Conservation (phyloP, 2,329 filamentous ascomycete genomes). For the Nectriaceae sp. region DNA sequence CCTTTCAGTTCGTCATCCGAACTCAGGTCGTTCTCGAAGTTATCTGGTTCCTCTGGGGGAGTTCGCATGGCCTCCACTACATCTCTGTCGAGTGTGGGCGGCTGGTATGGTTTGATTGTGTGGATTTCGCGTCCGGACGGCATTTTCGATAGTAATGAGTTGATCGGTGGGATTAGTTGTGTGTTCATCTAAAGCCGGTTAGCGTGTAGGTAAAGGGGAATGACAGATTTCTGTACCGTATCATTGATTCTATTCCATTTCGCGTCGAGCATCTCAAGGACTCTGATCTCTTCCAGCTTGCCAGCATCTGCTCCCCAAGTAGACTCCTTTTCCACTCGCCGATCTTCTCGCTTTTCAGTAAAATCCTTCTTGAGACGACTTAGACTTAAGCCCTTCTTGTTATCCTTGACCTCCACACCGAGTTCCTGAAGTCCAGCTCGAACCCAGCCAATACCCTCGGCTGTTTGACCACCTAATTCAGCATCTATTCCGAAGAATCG, state of each 20-base stretch:
- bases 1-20: conserved; percentile 40
- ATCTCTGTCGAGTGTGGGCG: conserved; percentile 65
- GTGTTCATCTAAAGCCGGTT: conserved; percentile 66
- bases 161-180: conserved; percentile 71
- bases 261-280: conserved; percentile 81
- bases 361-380: conserved; percentile 72
- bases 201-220: not conserved
- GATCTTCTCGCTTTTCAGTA: conserved; percentile 77
- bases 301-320: conserved; percentile 84
- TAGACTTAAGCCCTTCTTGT: conserved; percentile 58
- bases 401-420: conserved; percentile 58
- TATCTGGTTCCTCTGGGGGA: conserved; percentile 36
- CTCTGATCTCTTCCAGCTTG: conserved; percentile 77
- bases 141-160: conserved; percentile 73
- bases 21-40: conserved; percentile 36
- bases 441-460: conserved; percentile 85
- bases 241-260: conserved; percentile 96
- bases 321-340: conserved; percentile 70
- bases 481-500: conserved; percentile 90
- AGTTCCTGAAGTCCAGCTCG: conserved; percentile 75
- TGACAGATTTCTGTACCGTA: conserved; percentile 59
- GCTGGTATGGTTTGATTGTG: conserved; percentile 65
- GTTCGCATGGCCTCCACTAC: conserved; percentile 62
- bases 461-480: conserved; percentile 78
- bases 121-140: conserved; percentile 90